Percentiles rank a stretch among this genome's conserved stretches.
These are phyloP conservation scores for Hymenoscyphus fraxineus DNA, from an alignment of 2,329 filamentous ascomycete species.

Conservation along the genomic window DNA sequence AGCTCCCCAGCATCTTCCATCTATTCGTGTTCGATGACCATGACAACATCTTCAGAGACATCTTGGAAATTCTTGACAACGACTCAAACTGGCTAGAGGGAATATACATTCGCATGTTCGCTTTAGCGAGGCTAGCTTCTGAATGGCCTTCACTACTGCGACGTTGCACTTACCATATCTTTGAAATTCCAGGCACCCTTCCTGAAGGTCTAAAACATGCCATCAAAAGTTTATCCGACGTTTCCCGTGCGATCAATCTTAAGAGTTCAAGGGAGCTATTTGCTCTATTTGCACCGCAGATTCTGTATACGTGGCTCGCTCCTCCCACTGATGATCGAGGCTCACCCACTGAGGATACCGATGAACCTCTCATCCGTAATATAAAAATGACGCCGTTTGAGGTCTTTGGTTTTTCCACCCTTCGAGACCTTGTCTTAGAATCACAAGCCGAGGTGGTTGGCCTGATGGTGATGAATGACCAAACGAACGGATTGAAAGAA, in stretches of 20 bases:
- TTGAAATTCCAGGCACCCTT: constrained; percentile 80
- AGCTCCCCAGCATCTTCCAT: constrained; percentile 71
- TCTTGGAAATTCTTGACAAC: constrained; percentile 73
- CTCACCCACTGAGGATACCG: constrained; percentile 46
- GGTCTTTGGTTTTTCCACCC: constrained; percentile 74
- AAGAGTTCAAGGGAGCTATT: constrained; percentile 69
- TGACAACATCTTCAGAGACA: constrained; percentile 77
- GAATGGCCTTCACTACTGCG: constrained; percentile 82
- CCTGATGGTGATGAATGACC: constrained; percentile 76
- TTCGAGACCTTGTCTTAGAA: constrained; percentile 65
- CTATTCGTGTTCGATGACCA: constrained; percentile 80
- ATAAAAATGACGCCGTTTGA: constrained; percentile 73
- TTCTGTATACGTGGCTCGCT: constrained; percentile 82
- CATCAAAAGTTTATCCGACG: constrained; percentile 61
- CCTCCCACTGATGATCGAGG: background rate
- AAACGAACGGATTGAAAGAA: constrained; percentile 58
- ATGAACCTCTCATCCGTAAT: constrained; percentile 21
- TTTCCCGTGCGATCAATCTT: constrained; percentile 64
- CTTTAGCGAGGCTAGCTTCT: constrained; percentile 73
- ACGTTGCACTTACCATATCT: constrained; percentile 87
- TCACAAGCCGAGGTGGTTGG: constrained; percentile 75
- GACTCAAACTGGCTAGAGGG: constrained; percentile 72
- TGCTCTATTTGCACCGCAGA: constrained; percentile 77
- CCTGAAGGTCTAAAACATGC: constrained; percentile 65
- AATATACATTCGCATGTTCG: constrained; percentile 76